Evolutionary conservation across 1,139 yeast species (phyloP), one percentile per base, ranked within the genome.

Genomic region (Nakaseomyces sp.): DNA sequence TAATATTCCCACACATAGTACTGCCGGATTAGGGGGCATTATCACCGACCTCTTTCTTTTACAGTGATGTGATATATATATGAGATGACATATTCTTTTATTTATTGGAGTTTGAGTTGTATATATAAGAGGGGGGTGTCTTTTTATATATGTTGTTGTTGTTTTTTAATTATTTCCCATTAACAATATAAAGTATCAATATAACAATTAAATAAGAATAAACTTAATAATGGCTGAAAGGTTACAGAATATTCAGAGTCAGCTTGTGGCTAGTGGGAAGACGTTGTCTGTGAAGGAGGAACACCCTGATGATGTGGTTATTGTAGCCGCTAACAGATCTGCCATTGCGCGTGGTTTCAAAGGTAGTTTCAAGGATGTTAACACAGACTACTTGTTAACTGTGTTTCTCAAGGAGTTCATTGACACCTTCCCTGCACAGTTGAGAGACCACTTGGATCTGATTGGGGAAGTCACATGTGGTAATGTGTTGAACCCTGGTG

Each of bases 391-490:
- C 65, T 64, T 88, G 41, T 72, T 87, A 48, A 66, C 76, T 54
- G 76, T 75, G 54, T 77, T 88, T 50, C 68, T 87, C 50, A 68
- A 70, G 49, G 82, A 77, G 40, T 74, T 85, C 52, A 60, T 87
- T 48, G 72, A 73, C 48, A 75, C 73, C 56, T 47, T 56, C 16
- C 62, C 63, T n/a, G 40, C 45, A 2, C 26, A 36, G 15, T 62
- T 75, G 41, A 70, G 79, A 44, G 69, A 78, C n/a, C 72, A 80
- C 48, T 87, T 83, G 63, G 64, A 68, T 50, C 63, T 77, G 56
- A 77, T 88, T 51, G 94, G 82, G 56, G 96, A 88, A 57, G 80
- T 88, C 50, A 81, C 82, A 33, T 79, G 84, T 51, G 96, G 96
- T 58, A 88, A 89, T 63, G 96, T 87, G 38, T 73, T 88, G 60